These are phyloP conservation scores for Dactylellina sp. DNA, from an alignment of 2,329 filamentous ascomycete genomes.

Conservation along the genomic window DNA sequence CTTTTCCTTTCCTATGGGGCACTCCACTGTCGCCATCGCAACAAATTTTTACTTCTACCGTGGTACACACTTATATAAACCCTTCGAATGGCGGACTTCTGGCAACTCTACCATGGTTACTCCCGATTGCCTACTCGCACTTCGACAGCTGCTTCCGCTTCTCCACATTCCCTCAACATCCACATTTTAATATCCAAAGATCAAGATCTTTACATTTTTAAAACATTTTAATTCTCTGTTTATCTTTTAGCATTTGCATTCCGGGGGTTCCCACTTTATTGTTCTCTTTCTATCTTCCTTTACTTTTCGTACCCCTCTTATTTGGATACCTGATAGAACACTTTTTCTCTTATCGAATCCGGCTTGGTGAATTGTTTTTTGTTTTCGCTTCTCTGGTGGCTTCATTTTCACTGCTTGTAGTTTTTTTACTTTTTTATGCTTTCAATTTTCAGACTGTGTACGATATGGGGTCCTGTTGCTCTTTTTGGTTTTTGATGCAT, in stretches of 20 bases:
- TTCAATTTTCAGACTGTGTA: conserved; percentile 47
- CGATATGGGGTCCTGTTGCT: conserved; percentile 25
- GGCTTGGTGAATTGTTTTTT: conserved; percentile 15
- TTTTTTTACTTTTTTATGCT: conserved; percentile 33
- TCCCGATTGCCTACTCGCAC: conserved; percentile 32
- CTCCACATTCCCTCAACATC: conserved; percentile 7
- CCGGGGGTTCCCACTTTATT: conserved; percentile 32
- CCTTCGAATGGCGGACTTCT: conserved; percentile 37
- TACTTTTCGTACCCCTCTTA: conserved; percentile 11
- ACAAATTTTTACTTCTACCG: background rate
- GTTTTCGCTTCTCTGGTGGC: conserved; percentile 11
- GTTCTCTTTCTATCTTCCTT: conserved; percentile 4
- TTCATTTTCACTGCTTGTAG: conserved; percentile 20
- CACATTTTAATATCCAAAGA: conserved; percentile 18
- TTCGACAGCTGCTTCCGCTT: conserved; percentile 55
- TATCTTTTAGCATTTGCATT: conserved; percentile 34
- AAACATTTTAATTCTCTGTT: conserved; percentile 15
- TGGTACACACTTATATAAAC: background rate
- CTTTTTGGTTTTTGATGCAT: conserved; percentile 27
- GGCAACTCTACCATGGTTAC: conserved; percentile 37
- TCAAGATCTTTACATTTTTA: conserved; percentile 30
- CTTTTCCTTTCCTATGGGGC: background rate
- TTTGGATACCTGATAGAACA: conserved; percentile 55
- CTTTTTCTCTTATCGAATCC: conserved; percentile 12
- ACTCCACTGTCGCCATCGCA: conserved; percentile 6